Percentiles rank a stretch among this genome's conserved stretches.
Conservation (phyloP, 1,139 yeast species). For the Dujonia santamariae region DNA sequence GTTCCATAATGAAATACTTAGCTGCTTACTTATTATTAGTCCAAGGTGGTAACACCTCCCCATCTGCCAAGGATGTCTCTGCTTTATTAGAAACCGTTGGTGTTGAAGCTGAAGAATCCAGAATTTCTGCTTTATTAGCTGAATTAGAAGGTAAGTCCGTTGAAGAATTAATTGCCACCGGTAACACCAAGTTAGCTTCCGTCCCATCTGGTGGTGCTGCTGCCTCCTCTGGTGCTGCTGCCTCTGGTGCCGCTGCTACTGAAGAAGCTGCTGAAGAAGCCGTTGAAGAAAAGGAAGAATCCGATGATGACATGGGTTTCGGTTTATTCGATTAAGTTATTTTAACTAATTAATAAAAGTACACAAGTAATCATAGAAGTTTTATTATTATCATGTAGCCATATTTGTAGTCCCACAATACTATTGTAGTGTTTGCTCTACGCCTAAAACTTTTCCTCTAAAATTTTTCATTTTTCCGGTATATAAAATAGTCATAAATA, state of each 20-base stretch:
- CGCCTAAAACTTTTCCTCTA: too few species aligned
- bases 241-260: constrained; percentile 39
- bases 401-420: too few species aligned
- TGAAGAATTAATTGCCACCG: constrained; percentile 73
- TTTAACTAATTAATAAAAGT: too few species aligned
- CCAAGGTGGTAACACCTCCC: constrained; percentile 81
- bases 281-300: constrained; percentile 35
- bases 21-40: constrained; percentile 88
- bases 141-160: constrained; percentile 78
- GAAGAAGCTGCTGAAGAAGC: constrained; percentile 38
- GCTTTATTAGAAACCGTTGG: constrained; percentile 73
- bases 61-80: constrained; percentile 72
- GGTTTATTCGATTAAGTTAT: constrained; percentile 76
- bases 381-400: too few species aligned
- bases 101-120: constrained; percentile 74
- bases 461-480: too few species aligned
- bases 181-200: constrained; percentile 78
- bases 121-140: constrained; percentile 61
- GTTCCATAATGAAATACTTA: constrained; percentile 69
- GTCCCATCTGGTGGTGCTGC: constrained; percentile 84
- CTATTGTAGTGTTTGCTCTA: too few species aligned
- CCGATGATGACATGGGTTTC: constrained; percentile 84
- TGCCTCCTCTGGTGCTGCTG: constrained; percentile 48
- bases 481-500: too few species aligned
- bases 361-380: too few species aligned